Evolutionary conservation across 768 basidiomycete species (phyloP).

Genomic region (Kwoniella europaea): DNA sequence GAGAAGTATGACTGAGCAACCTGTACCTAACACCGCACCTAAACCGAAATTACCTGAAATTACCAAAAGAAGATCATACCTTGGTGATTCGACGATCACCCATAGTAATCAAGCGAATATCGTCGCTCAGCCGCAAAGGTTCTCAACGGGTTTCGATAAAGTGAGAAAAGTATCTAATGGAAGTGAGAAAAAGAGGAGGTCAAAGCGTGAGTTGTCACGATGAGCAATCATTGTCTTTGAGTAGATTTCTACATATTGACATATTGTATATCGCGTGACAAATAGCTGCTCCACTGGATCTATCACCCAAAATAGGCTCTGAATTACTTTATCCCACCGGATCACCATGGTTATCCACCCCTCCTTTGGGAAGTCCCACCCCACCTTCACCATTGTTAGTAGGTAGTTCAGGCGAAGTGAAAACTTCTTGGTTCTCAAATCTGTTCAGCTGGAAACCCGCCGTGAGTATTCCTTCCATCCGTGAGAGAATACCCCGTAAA

Average conservation of each 20-base stretch:
- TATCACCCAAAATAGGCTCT: constrained; percentile 33
- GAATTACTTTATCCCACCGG: constrained; percentile 38
- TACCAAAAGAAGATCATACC: constrained; percentile 32
- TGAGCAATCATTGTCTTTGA: neutral
- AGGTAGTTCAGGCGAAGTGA: constrained; percentile 58
- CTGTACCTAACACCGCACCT: constrained; percentile 10
- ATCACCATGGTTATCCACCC: constrained; percentile 37
- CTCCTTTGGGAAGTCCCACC: constrained; percentile 19
- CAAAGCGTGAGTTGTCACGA: constrained; percentile 39
- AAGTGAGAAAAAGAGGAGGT: constrained; percentile 35
- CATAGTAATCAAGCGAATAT: constrained; percentile 19
- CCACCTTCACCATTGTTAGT: constrained; percentile 42
- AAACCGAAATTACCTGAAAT: constrained; percentile 28
- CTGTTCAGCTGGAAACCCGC: constrained; percentile 81
- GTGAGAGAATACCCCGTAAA: neutral
- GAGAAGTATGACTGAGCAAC: constrained; percentile 20
- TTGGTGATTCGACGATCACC: constrained; percentile 36
- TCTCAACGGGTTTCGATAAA: constrained; percentile 19
- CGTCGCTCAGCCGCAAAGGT: constrained; percentile 12
- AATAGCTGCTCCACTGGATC: constrained; percentile 42
- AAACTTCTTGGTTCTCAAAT: constrained; percentile 79
- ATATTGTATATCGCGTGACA: neutral
- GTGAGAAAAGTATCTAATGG: constrained; percentile 19
- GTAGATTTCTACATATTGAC: neutral
- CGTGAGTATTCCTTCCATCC: constrained; percentile 28